These are phyloP conservation scores for Aristolochia contorta DNA, from an alignment of 164 flowering plant species.

Conservation along the genomic window DNA sequence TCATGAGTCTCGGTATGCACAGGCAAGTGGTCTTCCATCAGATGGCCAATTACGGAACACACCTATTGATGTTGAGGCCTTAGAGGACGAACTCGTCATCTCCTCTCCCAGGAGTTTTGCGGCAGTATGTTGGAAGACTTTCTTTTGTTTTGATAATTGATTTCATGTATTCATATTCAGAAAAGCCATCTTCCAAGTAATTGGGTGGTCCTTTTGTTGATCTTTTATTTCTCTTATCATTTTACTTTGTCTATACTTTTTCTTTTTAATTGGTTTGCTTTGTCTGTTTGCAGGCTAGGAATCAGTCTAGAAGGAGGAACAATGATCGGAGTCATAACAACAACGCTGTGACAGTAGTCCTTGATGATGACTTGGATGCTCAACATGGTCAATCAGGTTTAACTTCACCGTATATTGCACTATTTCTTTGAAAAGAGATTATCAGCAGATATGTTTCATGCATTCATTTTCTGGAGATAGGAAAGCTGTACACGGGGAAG, in stretches of 20 bases:
- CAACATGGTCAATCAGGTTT: slow-evolving; percentile 11
- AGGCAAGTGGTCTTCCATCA: background rate
- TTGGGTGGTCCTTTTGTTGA: background rate
- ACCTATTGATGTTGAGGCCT: slow-evolving; percentile 58
- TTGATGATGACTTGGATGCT: slow-evolving; percentile 37
- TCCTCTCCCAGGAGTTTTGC: slow-evolving; percentile 63
- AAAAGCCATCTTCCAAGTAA: too few species aligned
- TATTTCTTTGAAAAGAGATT: too few species aligned
- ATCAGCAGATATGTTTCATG: too few species aligned
- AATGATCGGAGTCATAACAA: slow-evolving; percentile 6
- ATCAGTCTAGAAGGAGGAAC: slow-evolving; percentile 46
- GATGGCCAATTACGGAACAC: slow-evolving; percentile 1
- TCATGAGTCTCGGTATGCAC: background rate
- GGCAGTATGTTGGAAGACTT: slow-evolving; percentile 26
- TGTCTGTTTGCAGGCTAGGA: slow-evolving; percentile 40
- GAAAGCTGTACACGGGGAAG: too few species aligned
- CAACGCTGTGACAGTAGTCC: slow-evolving; percentile 17
- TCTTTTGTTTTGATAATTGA: background rate
- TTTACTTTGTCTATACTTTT: background rate
- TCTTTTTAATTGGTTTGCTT: background rate
- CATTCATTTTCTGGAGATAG: too few species aligned
- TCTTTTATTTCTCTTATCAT: background rate
- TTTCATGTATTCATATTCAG: background rate
- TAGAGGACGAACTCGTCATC: slow-evolving; percentile 70
- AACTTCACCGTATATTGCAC: background rate